Evolutionary conservation across 1,284 basidiomycete species (phyloP).

Genomic region (Phaffia rhodozyma): DNA sequence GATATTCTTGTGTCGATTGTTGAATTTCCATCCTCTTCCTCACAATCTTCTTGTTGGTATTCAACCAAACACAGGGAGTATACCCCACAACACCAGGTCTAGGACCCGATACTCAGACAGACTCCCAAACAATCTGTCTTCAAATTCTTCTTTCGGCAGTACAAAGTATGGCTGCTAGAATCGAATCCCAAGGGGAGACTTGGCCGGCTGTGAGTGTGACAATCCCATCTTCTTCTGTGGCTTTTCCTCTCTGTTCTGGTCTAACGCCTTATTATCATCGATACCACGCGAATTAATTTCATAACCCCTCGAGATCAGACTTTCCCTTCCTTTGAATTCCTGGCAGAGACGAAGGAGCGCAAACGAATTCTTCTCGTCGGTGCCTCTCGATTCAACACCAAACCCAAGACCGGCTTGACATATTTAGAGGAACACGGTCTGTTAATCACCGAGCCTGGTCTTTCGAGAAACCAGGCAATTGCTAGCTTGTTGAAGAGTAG

Average conservation of each 20-base stretch:
- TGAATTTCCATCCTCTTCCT: not conserved
- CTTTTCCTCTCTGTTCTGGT: not conserved
- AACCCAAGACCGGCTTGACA: slow-evolving; percentile 84
- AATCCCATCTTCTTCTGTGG: not conserved
- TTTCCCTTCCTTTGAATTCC: slow-evolving; percentile 46
- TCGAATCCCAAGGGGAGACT: slow-evolving; percentile 49
- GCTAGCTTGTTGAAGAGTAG: slow-evolving; percentile 81
- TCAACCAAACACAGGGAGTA: slow-evolving; percentile 46
- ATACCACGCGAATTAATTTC: slow-evolving; percentile 12
- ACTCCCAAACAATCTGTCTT: slow-evolving; percentile 75
- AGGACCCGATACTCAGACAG: slow-evolving; percentile 55
- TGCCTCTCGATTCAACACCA: slow-evolving; percentile 81
- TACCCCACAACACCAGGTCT: slow-evolving; percentile 48
- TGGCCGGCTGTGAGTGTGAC: slow-evolving; percentile 49
- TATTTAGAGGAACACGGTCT: slow-evolving; percentile 80
- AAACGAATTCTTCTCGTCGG: slow-evolving; percentile 80
- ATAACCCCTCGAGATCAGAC: slow-evolving; percentile 33
- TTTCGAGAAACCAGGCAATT: slow-evolving; percentile 25
- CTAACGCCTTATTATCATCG: not conserved
- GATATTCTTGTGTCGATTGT: too few relatives aligned
- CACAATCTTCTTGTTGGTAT: not conserved
- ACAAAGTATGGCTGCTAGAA: slow-evolving; percentile 72
- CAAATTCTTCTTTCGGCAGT: slow-evolving; percentile 81
- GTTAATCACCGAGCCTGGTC: slow-evolving; percentile 49
- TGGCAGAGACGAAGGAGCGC: slow-evolving; percentile 63